Evolutionary conservation across 192 early-diverging fungal species (phyloP).

Genomic region (Backusella luteola): DNA sequence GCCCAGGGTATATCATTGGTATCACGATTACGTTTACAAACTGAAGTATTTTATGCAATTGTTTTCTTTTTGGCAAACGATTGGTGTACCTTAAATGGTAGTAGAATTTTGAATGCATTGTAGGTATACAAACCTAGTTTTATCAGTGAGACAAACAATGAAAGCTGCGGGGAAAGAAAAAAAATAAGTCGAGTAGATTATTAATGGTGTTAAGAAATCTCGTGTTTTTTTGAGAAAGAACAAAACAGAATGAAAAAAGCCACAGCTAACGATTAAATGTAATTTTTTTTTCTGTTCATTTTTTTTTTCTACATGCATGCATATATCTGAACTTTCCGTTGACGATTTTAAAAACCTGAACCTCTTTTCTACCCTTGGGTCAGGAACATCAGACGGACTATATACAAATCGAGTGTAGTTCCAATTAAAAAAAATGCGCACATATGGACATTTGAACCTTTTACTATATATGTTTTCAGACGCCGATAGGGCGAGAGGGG

Average conservation of each 20-base stretch:
- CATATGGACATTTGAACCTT: not conserved
- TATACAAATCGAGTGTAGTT: no score
- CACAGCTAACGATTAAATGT: no score
- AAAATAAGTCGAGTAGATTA: not conserved
- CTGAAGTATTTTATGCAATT: no score
- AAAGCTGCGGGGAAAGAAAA: not conserved
- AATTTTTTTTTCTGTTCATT: not conserved
- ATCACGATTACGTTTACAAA: no score
- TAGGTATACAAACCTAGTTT: no score
- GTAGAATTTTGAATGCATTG: no score
- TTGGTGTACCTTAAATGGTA: no score
- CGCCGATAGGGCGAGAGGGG: not conserved
- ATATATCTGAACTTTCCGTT: not conserved
- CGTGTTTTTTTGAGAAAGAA: not conserved
- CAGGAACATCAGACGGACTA: no score
- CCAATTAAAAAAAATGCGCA: not conserved
- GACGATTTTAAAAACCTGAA: not conserved
- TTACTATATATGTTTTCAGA: not conserved
- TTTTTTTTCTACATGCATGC: not conserved
- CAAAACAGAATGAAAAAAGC: no score
- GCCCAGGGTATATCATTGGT: no score
- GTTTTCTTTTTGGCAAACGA: no score
- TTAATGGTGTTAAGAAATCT: not conserved
- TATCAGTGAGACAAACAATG: not conserved
- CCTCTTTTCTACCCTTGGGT: no score